These are phyloP conservation scores for Cladosporium colombiae DNA, from an alignment of 2,329 filamentous ascomycete genomes.

Conservation along the genomic window DNA sequence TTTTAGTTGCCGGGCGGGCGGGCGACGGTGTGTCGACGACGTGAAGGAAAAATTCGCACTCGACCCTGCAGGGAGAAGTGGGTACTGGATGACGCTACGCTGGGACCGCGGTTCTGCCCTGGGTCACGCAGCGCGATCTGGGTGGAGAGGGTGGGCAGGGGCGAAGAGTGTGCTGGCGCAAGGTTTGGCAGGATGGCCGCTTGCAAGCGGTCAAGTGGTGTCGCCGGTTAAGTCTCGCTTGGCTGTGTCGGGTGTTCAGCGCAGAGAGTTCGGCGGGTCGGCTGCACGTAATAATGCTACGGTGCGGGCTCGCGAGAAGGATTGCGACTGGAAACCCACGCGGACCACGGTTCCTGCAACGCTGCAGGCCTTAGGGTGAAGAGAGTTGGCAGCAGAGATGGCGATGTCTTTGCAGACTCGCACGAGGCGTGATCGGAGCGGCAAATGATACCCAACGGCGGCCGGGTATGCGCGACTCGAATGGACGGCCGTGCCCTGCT, in stretches of 20 bases:
- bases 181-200: constrained; percentile 20
- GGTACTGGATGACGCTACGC: constrained; percentile 22
- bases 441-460: constrained; percentile 18
- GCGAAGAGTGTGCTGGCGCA: constrained; percentile 13
- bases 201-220: constrained; percentile 20
- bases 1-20: constrained; percentile 33
- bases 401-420: constrained; percentile 14
- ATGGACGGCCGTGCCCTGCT: constrained; percentile 7
- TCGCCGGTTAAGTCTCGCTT: constrained; percentile 15
- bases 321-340: constrained; percentile 15
- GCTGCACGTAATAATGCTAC: background rate
- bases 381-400: constrained; percentile 13
- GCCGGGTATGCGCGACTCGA: constrained; percentile 13
- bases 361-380: constrained; percentile 21
- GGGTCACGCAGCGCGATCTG: constrained; percentile 13
- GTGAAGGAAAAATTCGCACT: constrained; percentile 28
- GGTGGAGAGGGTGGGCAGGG: constrained; percentile 16
- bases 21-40: constrained; percentile 27
- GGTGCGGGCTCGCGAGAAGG: background rate
- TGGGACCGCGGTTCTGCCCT: constrained; percentile 13
- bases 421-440: constrained; percentile 17
- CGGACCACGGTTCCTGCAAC: constrained; percentile 20
- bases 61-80: constrained; percentile 28
- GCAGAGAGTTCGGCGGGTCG: constrained; percentile 3
- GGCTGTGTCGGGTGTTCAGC: constrained; percentile 5